Base-by-base conservation (phyloP, 805 yeast species). In the Teunomyces lycoperdinae region DNA sequence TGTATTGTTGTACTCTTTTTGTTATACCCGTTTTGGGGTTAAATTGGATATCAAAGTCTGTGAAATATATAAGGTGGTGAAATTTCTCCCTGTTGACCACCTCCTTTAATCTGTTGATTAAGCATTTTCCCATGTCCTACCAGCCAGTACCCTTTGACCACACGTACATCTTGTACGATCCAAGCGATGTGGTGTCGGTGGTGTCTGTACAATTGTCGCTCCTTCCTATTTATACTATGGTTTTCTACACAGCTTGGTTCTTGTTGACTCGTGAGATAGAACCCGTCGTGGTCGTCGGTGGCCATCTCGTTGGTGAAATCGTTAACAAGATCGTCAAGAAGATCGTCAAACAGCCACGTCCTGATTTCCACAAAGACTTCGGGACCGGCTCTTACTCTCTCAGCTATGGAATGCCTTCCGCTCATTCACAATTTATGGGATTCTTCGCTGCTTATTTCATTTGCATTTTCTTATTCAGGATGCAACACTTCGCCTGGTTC, bases 361-460 rank as follows among this genome's bases (percentile, higher is more conserved):
- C 99, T 7, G 77, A 71, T 5, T 73, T 73, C 58, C 78, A 73
- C 53, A 66, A 64, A 47, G 70, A 67, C 35, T 73, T 73, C 46
- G 78, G 77, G n/a, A 61, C 71, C 40, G 81, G 56, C 24, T 75
- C 70, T 24, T 61, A 61, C 39, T 65, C 80, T 49, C 75, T 86
- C 52, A 83, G 86, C 0, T 90, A 85, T 63, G 99, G 99, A 0
- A 92, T 92, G 97, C 99, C 99, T 0, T 83, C 91, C 45, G 97
- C 99, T 1, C 99, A 92, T 66, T 83, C 96, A 0, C 99, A 92
- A 68, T 94, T 91, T 65, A 87, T 92, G 90, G 95, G 96, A 2
- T 94, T 83, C 62, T 83, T 86, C 53, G 77, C 81, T n/a, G 70
- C 77, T 6, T 87, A 83, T 60, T 69, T 76, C 51, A 56, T 74